phyloP scores from a whole-genome alignment of 495 filamentous ascomycete species.

The Daldinia loculata region DNA sequence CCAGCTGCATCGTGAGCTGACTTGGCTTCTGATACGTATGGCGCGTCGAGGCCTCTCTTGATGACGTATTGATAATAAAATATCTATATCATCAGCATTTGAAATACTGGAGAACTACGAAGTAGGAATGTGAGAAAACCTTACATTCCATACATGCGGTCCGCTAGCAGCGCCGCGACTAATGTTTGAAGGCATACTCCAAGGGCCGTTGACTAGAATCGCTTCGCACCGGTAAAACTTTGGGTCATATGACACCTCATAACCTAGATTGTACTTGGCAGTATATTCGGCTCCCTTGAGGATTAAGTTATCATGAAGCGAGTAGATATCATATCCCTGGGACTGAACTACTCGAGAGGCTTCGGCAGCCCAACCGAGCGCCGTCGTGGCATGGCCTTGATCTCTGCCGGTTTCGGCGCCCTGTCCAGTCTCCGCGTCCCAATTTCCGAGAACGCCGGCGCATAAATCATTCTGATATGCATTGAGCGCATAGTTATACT shows the following conservation, averaged over 20 bases:
- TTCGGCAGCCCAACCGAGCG: slow-evolving; percentile 42
- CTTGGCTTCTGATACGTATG: not conserved
- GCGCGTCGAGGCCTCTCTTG: not conserved
- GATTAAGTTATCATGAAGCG: slow-evolving; percentile 44
- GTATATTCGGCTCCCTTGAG: slow-evolving; percentile 21
- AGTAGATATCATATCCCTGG: slow-evolving; percentile 49
- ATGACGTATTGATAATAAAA: not conserved
- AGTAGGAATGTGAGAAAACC: not conserved
- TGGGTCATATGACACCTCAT: slow-evolving; percentile 49
- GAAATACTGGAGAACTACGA: not conserved
- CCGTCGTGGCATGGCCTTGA: slow-evolving; percentile 15
- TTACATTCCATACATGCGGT: not conserved
- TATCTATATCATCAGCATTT: not conserved
- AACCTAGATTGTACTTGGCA: slow-evolving; percentile 7
- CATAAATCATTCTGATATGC: not conserved
- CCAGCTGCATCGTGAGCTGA: not conserved
- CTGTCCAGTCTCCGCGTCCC: not conserved
- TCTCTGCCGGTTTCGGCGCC: not conserved
- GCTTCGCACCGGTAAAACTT: slow-evolving; percentile 51
- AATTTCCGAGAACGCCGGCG: not conserved
- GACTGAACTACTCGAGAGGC: slow-evolving; percentile 43
- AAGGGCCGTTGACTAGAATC: slow-evolving; percentile 49
- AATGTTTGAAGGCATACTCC: slow-evolving; percentile 42
- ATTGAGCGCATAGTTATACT: not conserved
- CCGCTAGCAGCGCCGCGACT: not conserved